phyloP scores from a whole-genome alignment of 2,329 filamentous ascomycete genomes.

The Pestalotiopsis sp. region DNA sequence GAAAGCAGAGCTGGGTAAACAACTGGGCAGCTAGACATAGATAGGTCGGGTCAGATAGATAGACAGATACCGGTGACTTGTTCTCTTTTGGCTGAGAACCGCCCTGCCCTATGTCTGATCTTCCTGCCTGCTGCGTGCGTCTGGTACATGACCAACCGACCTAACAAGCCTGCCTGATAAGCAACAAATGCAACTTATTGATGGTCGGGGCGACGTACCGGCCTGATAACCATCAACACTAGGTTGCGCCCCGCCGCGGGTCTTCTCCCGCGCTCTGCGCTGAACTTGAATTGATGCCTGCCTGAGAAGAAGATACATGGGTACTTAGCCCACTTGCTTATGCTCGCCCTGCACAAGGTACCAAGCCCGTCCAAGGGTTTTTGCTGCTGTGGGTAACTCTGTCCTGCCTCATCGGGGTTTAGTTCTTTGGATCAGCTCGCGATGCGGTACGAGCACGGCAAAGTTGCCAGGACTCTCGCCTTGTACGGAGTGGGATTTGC shows the following conservation, averaged over 20 bases:
- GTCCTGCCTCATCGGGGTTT: background rate
- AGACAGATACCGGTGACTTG: background rate
- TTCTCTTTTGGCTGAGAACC: background rate
- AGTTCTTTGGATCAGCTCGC: background rate
- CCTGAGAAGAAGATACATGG: background rate
- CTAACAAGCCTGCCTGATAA: background rate
- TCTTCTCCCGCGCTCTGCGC: background rate
- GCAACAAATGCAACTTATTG: background rate
- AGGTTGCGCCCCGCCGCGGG: background rate
- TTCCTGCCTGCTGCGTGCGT: background rate
- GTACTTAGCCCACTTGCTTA: background rate
- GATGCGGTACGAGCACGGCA: background rate
- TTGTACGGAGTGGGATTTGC: background rate
- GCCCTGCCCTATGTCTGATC: background rate
- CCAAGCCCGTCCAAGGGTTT: background rate
- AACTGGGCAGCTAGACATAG: background rate
- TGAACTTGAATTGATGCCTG: background rate
- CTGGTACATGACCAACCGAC: background rate
- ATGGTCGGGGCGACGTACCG: background rate
- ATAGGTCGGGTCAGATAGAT: background rate
- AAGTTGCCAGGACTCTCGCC: background rate
- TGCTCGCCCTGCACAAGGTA: background rate
- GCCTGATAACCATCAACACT: background rate
- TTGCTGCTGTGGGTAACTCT: background rate
- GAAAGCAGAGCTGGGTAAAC: background rate